A percentile compares a stretch with the other conserved stretches of the same genome.
phyloP scores from a whole-genome alignment of 768 basidiomycete species.

The Leccinum incarnatum region DNA sequence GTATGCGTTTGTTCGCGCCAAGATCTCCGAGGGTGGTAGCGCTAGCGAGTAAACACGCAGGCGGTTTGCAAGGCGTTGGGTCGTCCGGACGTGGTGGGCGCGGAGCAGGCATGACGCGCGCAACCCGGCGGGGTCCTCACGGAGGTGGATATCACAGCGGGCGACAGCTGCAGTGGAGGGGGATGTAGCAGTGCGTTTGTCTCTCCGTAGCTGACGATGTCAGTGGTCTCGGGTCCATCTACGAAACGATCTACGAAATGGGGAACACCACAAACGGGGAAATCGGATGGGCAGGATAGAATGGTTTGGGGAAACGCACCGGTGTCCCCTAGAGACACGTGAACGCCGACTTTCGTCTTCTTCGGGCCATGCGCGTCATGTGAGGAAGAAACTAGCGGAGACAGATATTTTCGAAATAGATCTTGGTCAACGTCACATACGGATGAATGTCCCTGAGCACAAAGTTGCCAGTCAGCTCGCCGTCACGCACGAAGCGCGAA shows the following conservation, averaged over 20 bases:
- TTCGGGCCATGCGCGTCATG: constrained; percentile 17
- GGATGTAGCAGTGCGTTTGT: constrained; percentile 15
- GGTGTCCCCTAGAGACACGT: constrained; percentile 67
- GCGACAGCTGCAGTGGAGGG: constrained; percentile 6
- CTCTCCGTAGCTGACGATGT: constrained; percentile 57
- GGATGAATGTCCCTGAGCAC: constrained; percentile 65
- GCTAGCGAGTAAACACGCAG: constrained; percentile 17
- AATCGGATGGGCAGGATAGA: neutral
- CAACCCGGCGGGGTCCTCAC: constrained; percentile 40
- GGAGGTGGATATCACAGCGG: constrained; percentile 20
- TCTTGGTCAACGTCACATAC: constrained; percentile 52
- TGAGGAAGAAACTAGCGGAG: constrained; percentile 30
- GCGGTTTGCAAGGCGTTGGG: constrained; percentile 48
- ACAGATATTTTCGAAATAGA: constrained; percentile 68
- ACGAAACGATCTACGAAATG: constrained; percentile 35
- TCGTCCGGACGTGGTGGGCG: constrained; percentile 67
- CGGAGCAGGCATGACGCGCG: constrained; percentile 49
- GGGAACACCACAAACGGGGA: neutral
- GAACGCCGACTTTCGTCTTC: constrained; percentile 54
- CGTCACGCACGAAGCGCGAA: no score
- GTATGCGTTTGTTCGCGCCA: constrained; percentile 24
- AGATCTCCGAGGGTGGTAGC: constrained; percentile 12
- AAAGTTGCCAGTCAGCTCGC: neutral
- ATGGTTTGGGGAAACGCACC: constrained; percentile 34
- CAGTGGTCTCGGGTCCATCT: constrained; percentile 70